Evolutionary conservation across 495 filamentous ascomycete genomes (phyloP), one percentile per base, ranked within the genome.

Genomic region (Cercophora sp.): DNA sequence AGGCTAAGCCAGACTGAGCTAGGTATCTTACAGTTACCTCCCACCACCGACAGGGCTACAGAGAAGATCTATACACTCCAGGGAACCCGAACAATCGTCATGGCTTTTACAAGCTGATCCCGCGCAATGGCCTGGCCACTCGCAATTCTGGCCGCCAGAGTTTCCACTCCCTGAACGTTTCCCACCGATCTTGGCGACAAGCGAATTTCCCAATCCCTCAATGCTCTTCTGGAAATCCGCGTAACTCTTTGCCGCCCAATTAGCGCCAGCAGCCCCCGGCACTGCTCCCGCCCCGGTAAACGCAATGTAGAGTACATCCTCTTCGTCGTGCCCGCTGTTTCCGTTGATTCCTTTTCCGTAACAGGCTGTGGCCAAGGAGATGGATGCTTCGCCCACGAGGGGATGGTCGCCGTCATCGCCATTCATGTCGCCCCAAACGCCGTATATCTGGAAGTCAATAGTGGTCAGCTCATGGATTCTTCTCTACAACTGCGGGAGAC

Each of bases 391-490:
- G 13, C 83, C 80, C 0, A 80, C 78, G 0, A 75, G 57, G 23
- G 72, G 66, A 43, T 68, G 62, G 55, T 65, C 40, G 23, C 70
- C 72, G 36, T 74, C 70, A 20, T 64, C 76, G 24, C 79, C 84
- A 54, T 86, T 87, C 4, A 69, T 74, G 59, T 87, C 84, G 13
- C 81, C 84, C 84, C 81, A 85, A 47, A 87, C 65, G n/a, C 79
- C 82, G 55, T 85, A 86, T 35, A 81, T 65, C 79, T 82, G 27
- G 36, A n/a, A n/a, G n/a, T n/a, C n/a, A n/a, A n/a, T n/a, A n/a
- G n/a, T n/a, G n/a, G n/a, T n/a, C n/a, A n/a, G n/a, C n/a, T n/a
- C n/a, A n/a, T n/a, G n/a, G n/a, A n/a, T n/a, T n/a, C n/a, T n/a
- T n/a, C n/a, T n/a, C n/a, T n/a, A n/a, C n/a, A n/a, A n/a, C n/a